Percentiles rank a stretch among this genome's conserved stretches.
Evolutionary conservation across 306 rosid species (phyloP).

Genomic region (Cucurbita ficifolia): DNA sequence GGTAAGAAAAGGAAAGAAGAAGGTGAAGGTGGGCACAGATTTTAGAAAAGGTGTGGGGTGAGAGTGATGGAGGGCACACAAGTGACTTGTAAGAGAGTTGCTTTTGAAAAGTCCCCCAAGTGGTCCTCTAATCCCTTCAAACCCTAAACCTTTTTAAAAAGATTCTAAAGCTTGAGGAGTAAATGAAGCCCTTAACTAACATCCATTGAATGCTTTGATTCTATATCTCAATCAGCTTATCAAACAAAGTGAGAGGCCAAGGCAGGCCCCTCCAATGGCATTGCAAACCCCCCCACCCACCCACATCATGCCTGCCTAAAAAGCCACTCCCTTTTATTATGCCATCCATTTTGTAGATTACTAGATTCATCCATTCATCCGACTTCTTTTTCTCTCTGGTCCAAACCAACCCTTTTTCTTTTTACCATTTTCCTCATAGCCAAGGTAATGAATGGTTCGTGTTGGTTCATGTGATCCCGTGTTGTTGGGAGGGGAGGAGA

Average conservation of each 20-base stretch:
- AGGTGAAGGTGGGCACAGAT: not conserved
- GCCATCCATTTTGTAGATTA: not conserved
- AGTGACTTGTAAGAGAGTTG: not conserved
- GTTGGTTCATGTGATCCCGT: not conserved
- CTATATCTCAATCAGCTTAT: not conserved
- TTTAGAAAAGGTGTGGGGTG: not conserved
- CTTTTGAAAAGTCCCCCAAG: not conserved
- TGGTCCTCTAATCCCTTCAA: not conserved
- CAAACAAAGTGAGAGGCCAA: not conserved
- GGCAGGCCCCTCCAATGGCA: not conserved
- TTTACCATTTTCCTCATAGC: not conserved
- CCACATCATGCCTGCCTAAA: conserved; percentile 1
- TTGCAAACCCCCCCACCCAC: not conserved
- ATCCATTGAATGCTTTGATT: not conserved
- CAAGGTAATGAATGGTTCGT: not conserved
- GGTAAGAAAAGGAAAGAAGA: not conserved
- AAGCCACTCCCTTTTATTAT: not conserved
- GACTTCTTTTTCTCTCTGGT: not conserved
- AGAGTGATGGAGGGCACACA: not conserved
- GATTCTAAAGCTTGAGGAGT: not conserved
- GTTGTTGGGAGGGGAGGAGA: not conserved
- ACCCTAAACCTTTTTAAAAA: not conserved
- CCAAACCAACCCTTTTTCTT: not conserved
- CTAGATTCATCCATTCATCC: not conserved
- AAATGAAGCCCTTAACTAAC: not conserved